These are phyloP conservation scores for Scheffersomyces insectosa DNA, from an alignment of 1,139 yeast genomes.

Conservation along the genomic window DNA sequence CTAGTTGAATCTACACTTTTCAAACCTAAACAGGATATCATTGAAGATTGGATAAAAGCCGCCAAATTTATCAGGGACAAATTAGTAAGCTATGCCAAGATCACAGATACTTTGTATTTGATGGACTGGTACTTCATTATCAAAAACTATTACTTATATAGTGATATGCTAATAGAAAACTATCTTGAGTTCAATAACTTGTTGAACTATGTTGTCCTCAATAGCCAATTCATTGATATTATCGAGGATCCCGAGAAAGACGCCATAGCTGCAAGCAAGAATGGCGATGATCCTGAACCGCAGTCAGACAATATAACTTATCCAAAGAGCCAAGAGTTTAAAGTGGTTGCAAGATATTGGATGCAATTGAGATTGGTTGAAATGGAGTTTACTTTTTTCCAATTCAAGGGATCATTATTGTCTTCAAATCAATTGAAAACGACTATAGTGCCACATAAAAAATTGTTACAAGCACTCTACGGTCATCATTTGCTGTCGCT, in stretches of 20 bases:
- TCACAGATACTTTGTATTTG: constrained; percentile 28
- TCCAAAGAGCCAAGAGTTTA: constrained; percentile 18
- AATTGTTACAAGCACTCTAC: constrained; percentile 16
- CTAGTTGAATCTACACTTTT: constrained; percentile 8
- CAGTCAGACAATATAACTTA: constrained; percentile 2
- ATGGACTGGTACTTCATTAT: constrained; percentile 33
- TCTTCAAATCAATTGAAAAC: constrained; percentile 27
- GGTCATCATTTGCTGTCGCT: constrained; percentile 13
- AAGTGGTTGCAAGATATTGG: constrained; percentile 28
- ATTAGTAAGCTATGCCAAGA: constrained; percentile 18
- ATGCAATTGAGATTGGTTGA: constrained; percentile 30
- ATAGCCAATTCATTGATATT: constrained; percentile 25
- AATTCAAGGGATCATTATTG: constrained; percentile 30
- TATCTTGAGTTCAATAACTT: constrained; percentile 35
- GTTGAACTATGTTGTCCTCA: constrained; percentile 27
- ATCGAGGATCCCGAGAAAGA: constrained; percentile 15
- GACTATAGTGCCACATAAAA: constrained; percentile 28
- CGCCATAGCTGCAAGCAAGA: not conserved
- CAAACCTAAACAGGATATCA: constrained; percentile 12
- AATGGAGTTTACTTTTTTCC: constrained; percentile 32
- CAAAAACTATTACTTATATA: constrained; percentile 24
- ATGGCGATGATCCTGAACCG: not conserved
- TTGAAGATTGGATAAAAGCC: constrained; percentile 25
- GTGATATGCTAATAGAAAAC: constrained; percentile 24
- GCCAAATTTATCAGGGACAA: constrained; percentile 23